Evolutionary conservation across 345 rosid genomes (phyloP), one percentile per base, ranked within the genome.

Genomic region (Trapa incisa): DNA sequence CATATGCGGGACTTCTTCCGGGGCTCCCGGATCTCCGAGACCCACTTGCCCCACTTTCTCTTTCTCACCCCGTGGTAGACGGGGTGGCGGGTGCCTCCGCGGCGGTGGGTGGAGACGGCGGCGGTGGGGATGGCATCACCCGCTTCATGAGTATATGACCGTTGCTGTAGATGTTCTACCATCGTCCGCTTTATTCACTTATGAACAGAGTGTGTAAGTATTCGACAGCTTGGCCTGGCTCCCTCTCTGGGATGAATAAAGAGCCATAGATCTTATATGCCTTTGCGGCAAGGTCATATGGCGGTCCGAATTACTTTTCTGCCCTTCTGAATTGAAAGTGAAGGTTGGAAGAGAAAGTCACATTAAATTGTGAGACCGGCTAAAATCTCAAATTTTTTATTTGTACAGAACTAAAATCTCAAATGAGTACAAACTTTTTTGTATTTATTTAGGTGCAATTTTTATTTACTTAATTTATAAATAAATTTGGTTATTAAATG

Each of bases 11-110:
- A 65, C 50, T 65, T 65, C 67, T 65, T 65, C 14, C 67, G 67
- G 36, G 67, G 67, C 52, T 65, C 67, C 15, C 67, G 50, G 67
- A 65, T 65, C 41, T 65, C 67, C 15, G 67, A 65, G 33, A 65
- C 67, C 67, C 67, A 65, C 45, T 65, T 65, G 67, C 67, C 67
- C 67, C 67, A 65, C 45, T 16, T 12, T 32, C 67, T 41, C 67
- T 17, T 65, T 52, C 67, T 65, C 67, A 65, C 67, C 67, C 67
- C 67, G 50, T 65, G 67, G 52, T 41, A 65, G 50, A 65, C 67
- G 1, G 67, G 67, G 67, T 65, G 67, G 14, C 62, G 62, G 37
- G 37, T 57, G 37, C 62, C 15, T 37, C 62, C 37, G 10, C 62
- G 62, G 37, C 3, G 36, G 36, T 6, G 6, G 33, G 60, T 7